Conservation (phyloP, 768 basidiomycete genomes). For the Lyophyllum semitale region DNA sequence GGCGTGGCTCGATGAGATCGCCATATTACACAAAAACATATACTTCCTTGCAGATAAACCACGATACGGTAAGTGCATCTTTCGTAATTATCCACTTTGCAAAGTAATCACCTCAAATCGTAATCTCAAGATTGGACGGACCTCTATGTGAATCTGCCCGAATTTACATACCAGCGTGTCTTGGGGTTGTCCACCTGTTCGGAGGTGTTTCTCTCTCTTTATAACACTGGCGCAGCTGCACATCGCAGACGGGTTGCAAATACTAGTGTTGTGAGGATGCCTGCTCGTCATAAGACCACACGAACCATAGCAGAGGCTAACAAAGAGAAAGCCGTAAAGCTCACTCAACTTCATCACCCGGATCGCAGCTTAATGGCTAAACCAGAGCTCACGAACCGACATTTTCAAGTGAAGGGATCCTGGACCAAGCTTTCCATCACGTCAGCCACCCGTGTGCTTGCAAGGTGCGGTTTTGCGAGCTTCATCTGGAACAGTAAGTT, state of each 20-base stretch:
- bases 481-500: constrained; percentile 31
- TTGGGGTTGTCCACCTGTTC: constrained; percentile 22
- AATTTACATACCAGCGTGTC: constrained; percentile 26
- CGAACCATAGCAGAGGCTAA: constrained; percentile 5
- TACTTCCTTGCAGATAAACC: constrained; percentile 11
- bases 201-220: constrained; percentile 29
- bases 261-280: constrained; percentile 11
- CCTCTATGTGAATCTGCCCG: constrained; percentile 23
- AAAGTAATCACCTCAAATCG: too few relatives aligned
- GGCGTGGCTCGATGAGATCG: constrained; percentile 30
- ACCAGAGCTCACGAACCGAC: constrained; percentile 12
- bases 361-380: constrained; percentile 22
- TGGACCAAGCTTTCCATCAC: constrained; percentile 32
- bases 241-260: constrained; percentile 23
- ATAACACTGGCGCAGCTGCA: constrained; percentile 33
- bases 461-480: constrained; percentile 20
- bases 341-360: constrained; percentile 27
- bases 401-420: constrained; percentile 35
- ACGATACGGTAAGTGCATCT: constrained; percentile 10
- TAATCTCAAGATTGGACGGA: constrained; percentile 21
- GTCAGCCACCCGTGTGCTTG: constrained; percentile 2
- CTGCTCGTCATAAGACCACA: constrained; percentile 13
- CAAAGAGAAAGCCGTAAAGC: neutral
- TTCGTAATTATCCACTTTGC: neutral
- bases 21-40: constrained; percentile 22